Conservation (phyloP, 495 filamentous ascomycete species). For the Aspergillus mulundensis region DNA sequence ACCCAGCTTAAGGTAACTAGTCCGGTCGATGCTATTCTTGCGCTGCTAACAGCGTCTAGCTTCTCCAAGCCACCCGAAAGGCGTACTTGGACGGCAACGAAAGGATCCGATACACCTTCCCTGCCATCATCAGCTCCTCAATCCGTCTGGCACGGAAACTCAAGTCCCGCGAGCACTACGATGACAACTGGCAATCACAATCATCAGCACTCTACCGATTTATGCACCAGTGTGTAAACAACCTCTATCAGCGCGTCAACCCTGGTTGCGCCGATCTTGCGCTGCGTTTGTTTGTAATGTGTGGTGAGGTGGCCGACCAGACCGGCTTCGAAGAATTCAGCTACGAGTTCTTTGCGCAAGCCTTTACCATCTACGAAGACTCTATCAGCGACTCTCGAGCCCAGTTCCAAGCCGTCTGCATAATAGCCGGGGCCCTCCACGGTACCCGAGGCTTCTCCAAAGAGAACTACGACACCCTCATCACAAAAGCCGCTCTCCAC, state of each 20-base stretch:
- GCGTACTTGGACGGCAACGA: conserved; percentile 92
- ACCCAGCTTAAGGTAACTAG: conserved; percentile 74
- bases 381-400: conserved; percentile 89
- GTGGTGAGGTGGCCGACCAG: conserved; percentile 89
- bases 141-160: conserved; percentile 85
- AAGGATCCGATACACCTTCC: conserved; percentile 90
- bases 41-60: conserved; percentile 41
- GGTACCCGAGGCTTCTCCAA: conserved; percentile 81
- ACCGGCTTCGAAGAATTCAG: conserved; percentile 90
- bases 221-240: conserved; percentile 79
- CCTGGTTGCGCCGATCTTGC: conserved; percentile 78
- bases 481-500: conserved; percentile 94
- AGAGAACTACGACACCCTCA: conserved; percentile 97
- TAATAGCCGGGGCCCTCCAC: conserved; percentile 86
- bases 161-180: conserved; percentile 89
- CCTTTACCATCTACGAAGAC: conserved; percentile 97
- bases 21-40: too few relatives aligned
- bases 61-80: conserved; percentile 84
- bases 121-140: conserved; percentile 84
- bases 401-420: conserved; percentile 95
- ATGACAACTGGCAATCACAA: conserved; percentile 91
- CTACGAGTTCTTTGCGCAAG: conserved; percentile 98
- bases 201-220: conserved; percentile 90
- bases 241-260: conserved; percentile 83
- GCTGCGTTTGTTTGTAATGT: conserved; percentile 83